Evolutionary conservation across 257 asterid genomes (phyloP), one percentile per base, ranked within the genome.

Genomic region (Plantago major): DNA sequence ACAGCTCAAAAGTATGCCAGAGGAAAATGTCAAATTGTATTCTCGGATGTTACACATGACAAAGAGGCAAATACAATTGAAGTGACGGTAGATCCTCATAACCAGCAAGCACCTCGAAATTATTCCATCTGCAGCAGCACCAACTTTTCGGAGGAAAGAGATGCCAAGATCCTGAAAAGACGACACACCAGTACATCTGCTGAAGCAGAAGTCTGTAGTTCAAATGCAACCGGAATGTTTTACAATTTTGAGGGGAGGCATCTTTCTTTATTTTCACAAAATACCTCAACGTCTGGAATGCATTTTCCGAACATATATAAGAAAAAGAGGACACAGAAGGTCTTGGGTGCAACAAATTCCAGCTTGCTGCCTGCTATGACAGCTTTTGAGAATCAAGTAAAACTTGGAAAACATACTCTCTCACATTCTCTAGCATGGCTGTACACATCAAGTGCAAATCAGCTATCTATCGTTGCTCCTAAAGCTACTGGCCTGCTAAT

Each of bases 1-100:
- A 58, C 44, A 55, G 62, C 69, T 66, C 76, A 63, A 59, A 76
- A 72, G 70, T 22, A 1, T 1, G 2, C 26, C 26, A 22, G 26
- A 22, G 87, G 89, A 56, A 87, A 84, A 72, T 81, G 89, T 64
- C 85, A 78, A 65, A 77, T 87, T 67, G 70, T 81, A 55, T 83
- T 80, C 83, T 87, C 96, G 3, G 84, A 87, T 51, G 74, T 62
- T 46, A 83, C 92, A 49, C 90, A 75, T 38, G 94, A 85, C 61
- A 82, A 88, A 82, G 91, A 78, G 75, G 80, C 61, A 12, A 75
- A 64, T 68, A 44, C 58, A 13, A 67, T 51, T 57, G 78, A 71
- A 66, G 69, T 60, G 68, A 67, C 70, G 42, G 68, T 46, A 66
- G 65, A 63, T 64, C 55, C 58, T 30, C 61, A 53, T 26, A 43